A percentile compares a stretch with the other conserved stretches of the same genome.
These are phyloP conservation scores for Celoporthe dispersa DNA, from an alignment of 2,329 filamentous ascomycete genomes.

Conservation along the genomic window DNA sequence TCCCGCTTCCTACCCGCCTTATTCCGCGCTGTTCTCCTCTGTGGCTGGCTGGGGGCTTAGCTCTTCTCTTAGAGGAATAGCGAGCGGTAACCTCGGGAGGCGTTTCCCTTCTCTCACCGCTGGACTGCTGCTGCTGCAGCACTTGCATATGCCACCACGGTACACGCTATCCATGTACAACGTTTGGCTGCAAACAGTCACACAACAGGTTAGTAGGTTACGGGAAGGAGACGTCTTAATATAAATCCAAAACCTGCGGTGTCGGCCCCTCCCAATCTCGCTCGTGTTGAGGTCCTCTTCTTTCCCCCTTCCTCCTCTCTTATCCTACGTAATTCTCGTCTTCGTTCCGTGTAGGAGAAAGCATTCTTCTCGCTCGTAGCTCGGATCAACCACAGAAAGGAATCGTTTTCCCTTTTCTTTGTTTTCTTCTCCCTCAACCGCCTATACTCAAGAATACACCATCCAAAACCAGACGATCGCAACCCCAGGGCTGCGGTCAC, in stretches of 20 bases:
- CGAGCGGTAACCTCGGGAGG: not conserved
- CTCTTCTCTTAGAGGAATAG: not conserved
- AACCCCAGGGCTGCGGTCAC: conserved; percentile 63
- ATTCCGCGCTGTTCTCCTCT: no score
- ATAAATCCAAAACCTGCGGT: no score
- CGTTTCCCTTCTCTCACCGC: no score
- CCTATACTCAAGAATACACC: not conserved
- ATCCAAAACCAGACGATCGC: conserved; percentile 51
- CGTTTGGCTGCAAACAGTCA: not conserved
- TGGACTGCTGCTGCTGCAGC: no score
- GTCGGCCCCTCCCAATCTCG: no score
- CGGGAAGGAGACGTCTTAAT: no score
- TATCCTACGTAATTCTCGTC: not conserved
- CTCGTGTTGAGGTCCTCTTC: no score
- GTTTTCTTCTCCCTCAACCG: not conserved
- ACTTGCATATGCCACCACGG: no score
- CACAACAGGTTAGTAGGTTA: no score
- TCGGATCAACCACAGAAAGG: not conserved
- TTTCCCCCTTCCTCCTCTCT: not conserved
- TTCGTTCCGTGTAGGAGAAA: not conserved
- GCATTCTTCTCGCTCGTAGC: not conserved
- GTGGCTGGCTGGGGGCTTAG: not conserved
- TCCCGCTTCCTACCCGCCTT: no score
- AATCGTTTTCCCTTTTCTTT: no score
- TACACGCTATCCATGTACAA: no score